Conservation (phyloP, 371 early-diverging fungal genomes). For the Mortierella sp. region DNA sequence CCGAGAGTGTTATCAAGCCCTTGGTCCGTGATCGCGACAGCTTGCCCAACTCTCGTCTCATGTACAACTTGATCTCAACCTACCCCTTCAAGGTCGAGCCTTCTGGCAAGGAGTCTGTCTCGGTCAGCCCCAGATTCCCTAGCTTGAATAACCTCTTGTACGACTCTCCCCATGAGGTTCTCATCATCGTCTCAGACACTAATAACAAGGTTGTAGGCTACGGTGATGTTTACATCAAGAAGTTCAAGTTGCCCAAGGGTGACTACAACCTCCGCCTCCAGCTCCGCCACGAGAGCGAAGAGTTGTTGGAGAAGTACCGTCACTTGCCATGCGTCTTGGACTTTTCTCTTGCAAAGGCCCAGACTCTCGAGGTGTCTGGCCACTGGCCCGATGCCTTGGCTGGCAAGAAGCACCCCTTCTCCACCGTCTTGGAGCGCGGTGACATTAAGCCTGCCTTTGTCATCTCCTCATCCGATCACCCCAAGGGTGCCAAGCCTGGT, state of each 20-base stretch:
- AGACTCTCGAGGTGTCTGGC: constrained; percentile 67
- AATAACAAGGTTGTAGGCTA: constrained; percentile 75
- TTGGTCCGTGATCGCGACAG: constrained; percentile 80
- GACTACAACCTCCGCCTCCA: constrained; percentile 88
- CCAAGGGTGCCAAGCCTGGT: constrained; percentile 83
- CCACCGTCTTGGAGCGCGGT: constrained; percentile 61
- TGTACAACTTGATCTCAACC: constrained; percentile 80
- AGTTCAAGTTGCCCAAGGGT: constrained; percentile 83
- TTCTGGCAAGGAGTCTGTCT: constrained; percentile 55
- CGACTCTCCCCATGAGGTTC: constrained; percentile 69
- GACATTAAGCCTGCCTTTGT: constrained; percentile 64
- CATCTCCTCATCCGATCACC: constrained; percentile 61
- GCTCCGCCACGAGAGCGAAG: constrained; percentile 76
- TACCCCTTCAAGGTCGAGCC: constrained; percentile 78
- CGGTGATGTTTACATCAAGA: constrained; percentile 82
- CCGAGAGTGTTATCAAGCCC: constrained; percentile 72
- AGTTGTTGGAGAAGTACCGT: constrained; percentile 80
- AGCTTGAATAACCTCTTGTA: constrained; percentile 74
- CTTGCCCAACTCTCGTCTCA: constrained; percentile 73
- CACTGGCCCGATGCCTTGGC: constrained; percentile 67
- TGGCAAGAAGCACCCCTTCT: constrained; percentile 53
- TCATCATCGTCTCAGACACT: constrained; percentile 66
- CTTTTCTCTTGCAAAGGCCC: constrained; percentile 66
- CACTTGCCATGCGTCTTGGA: constrained; percentile 76
- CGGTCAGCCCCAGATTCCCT: constrained; percentile 75